Evolutionary conservation across 2,329 filamentous ascomycete genomes (phyloP).

Genomic region (Chaetomium strumarium): DNA sequence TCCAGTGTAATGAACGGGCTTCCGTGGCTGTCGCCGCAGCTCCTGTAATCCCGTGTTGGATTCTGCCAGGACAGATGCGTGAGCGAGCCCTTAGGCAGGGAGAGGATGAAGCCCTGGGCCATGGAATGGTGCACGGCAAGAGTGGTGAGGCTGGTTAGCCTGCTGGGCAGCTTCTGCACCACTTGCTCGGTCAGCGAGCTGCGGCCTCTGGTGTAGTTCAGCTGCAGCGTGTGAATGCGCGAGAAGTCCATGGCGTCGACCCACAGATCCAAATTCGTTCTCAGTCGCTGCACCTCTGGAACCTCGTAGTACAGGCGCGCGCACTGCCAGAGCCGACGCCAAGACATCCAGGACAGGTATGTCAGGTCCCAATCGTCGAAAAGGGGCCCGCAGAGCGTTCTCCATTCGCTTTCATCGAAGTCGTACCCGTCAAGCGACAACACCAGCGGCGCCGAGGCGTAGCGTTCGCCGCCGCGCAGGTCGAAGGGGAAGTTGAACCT

Average conservation of each 20-base stretch:
- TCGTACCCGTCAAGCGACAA: constrained; percentile 3
- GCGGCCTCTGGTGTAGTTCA: not conserved
- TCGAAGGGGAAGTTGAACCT: constrained; percentile 5
- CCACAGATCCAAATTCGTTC: constrained; percentile 1
- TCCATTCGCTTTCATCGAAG: not conserved
- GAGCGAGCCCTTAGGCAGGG: not conserved
- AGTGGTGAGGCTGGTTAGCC: not conserved
- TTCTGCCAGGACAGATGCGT: not conserved
- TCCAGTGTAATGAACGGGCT: not conserved
- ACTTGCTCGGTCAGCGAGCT: constrained; percentile 1
- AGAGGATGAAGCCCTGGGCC: not conserved
- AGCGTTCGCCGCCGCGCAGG: constrained; percentile 4
- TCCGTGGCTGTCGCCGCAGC: no score
- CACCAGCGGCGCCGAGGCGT: not conserved
- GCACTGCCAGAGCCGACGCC: not conserved
- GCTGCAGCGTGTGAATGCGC: constrained; percentile 3
- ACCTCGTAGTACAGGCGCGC: not conserved
- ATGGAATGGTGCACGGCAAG: not conserved
- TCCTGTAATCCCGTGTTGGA: no score
- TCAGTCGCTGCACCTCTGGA: not conserved
- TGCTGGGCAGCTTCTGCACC: not conserved
- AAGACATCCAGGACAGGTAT: no score
- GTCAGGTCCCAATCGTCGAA: no score
- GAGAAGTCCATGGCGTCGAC: constrained; percentile 12
- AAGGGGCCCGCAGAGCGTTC: no score